These are phyloP conservation scores for Dichomitus squalens DNA, from an alignment of 1,284 basidiomycete species.

Conservation along the genomic window DNA sequence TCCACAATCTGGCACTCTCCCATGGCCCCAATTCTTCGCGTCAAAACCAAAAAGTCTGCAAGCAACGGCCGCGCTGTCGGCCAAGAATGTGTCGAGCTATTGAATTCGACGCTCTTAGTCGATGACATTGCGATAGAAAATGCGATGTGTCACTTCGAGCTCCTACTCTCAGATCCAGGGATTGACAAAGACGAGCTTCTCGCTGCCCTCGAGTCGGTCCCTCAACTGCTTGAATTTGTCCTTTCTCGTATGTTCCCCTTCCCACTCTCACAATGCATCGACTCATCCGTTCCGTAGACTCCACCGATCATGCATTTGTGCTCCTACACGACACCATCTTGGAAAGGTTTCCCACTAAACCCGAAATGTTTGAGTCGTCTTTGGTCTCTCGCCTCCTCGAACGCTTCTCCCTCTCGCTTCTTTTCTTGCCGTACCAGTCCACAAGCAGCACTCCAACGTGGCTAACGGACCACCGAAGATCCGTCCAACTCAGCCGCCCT, in stretches of 20 bases:
- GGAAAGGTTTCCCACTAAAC: slow-evolving; percentile 1
- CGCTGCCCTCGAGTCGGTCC: neutral
- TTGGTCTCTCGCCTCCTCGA: slow-evolving; percentile 39
- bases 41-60: neutral
- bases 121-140: neutral
- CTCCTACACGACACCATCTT: slow-evolving; percentile 2
- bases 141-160: no score
- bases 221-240: neutral
- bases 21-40: neutral
- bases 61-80: neutral
- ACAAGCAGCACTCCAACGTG: neutral
- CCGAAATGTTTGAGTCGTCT: slow-evolving; percentile 5
- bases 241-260: neutral
- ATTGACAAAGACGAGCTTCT: neutral
- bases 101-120: neutral
- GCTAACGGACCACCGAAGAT: slow-evolving; percentile 6
- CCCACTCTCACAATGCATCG: neutral
- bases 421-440: slow-evolving; percentile 11
- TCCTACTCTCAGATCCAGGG: neutral
- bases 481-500: slow-evolving; percentile 12
- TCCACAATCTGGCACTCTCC: no score
- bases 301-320: neutral
- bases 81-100: neutral
- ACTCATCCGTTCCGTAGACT: neutral
- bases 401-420: slow-evolving; percentile 17